Percentiles rank a stretch among this genome's conserved stretches.
Evolutionary conservation across 441 rosid species (phyloP).

Genomic region (Macaranga tanarius): DNA sequence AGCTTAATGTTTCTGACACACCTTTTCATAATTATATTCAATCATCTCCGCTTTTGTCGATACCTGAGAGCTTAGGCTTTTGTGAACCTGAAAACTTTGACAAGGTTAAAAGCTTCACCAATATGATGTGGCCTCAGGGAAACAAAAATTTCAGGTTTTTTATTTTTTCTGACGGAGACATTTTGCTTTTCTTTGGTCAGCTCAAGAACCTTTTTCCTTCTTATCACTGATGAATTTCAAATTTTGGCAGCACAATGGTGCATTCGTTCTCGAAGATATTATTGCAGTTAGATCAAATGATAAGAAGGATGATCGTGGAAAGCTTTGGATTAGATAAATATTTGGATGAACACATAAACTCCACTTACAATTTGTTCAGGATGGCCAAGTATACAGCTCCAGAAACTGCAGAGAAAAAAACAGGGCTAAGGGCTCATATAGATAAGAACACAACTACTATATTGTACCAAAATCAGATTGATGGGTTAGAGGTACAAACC

Average conservation of each 20-base stretch:
- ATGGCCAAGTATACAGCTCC: constrained; percentile 31
- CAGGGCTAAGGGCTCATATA: constrained; percentile 29
- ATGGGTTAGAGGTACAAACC: constrained; percentile 31
- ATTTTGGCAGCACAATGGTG: constrained; percentile 26
- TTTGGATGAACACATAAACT: constrained; percentile 32
- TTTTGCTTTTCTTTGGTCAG: too few relatives aligned
- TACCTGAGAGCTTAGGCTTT: constrained; percentile 33
- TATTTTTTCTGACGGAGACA: not conserved
- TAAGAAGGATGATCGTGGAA: constrained; percentile 37
- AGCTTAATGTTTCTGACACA: constrained; percentile 40
- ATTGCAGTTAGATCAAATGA: constrained; percentile 23
- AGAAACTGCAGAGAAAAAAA: constrained; percentile 25
- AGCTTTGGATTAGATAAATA: constrained; percentile 34
- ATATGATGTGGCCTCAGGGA: constrained; percentile 38
- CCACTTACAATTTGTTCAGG: constrained; percentile 30
- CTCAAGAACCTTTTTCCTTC: too few relatives aligned
- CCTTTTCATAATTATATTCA: constrained; percentile 55
- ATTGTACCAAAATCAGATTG: constrained; percentile 34
- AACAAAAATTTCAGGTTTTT: constrained; percentile 30
- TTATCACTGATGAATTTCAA: not conserved
- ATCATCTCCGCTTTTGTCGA: constrained; percentile 10
- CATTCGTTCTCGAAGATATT: constrained; percentile 19
- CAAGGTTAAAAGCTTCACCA: constrained; percentile 29
- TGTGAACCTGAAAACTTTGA: constrained; percentile 21
- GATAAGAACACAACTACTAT: constrained; percentile 36